Percentiles rank a stretch among this genome's conserved stretches.
Conservation (phyloP, 2,329 filamentous ascomycete species). For the Cordyceps cateniannulata region DNA sequence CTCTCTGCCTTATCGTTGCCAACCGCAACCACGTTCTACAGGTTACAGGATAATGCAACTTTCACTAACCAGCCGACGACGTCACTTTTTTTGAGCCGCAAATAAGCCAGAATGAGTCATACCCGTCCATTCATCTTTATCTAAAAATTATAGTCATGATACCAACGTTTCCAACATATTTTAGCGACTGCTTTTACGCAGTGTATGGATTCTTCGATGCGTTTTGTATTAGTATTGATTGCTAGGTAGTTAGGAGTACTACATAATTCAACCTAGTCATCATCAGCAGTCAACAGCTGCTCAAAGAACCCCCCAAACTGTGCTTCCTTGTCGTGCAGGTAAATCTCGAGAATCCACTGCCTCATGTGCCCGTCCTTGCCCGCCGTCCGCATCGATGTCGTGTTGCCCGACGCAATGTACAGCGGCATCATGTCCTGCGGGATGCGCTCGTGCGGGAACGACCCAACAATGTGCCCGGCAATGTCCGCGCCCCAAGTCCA, state of each 20-base stretch:
- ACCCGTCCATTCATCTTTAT: not conserved
- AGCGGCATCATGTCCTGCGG: constrained; percentile 37
- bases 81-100: not conserved
- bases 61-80: not conserved
- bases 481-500: constrained; percentile 38
- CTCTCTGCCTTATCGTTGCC: not conserved
- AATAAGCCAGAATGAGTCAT: not conserved
- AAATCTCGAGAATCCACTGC: constrained; percentile 46
- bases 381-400: constrained; percentile 30
- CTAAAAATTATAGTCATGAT: not conserved
- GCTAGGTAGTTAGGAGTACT: not conserved
- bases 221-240: not conserved
- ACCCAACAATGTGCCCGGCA: constrained; percentile 43
- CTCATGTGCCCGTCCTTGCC: constrained; percentile 35
- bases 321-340: constrained; percentile 33
- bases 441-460: constrained; percentile 45
- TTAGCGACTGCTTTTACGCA: not conserved
- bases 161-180: not conserved
- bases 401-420: constrained; percentile 39
- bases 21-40: not conserved
- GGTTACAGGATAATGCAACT: not conserved
- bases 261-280: not conserved
- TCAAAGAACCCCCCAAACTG: constrained; percentile 38
- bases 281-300: constrained; percentile 24
- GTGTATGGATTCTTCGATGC: not conserved